Conservation (phyloP, 345 rosid genomes). For the Hevea brasiliensis region DNA sequence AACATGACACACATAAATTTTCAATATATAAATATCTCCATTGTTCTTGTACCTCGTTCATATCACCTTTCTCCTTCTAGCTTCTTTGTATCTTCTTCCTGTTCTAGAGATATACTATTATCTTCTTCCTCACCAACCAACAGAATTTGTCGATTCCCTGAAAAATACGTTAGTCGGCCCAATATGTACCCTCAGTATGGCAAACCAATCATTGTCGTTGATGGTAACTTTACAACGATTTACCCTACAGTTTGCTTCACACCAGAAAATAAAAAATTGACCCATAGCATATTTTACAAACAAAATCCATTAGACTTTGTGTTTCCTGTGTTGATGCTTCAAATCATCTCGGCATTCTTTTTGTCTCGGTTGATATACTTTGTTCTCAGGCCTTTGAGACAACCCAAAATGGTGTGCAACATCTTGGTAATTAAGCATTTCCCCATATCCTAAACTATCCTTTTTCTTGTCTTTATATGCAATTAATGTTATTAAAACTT, state of each 20-base stretch:
- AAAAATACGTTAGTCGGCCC: no score
- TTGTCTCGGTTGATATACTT: neutral
- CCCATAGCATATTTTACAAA: neutral
- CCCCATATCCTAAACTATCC: no score
- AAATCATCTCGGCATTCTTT: neutral
- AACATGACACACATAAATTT: no score
- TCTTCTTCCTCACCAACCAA: no score
- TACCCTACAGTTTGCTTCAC: neutral
- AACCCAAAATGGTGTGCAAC: conserved; percentile 6
- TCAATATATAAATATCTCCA: no score
- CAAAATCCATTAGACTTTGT: neutral
- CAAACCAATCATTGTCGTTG: neutral
- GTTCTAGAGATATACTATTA: no score
- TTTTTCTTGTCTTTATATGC: neutral
- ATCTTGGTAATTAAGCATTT: conserved; percentile 7
- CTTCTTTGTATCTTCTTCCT: no score
- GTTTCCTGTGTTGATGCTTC: neutral
- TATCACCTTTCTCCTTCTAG: no score
- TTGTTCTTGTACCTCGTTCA: no score
- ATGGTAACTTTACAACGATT: neutral
- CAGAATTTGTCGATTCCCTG: no score
- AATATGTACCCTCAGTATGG: neutral
- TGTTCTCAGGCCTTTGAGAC: conserved; percentile 15
- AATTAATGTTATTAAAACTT: neutral
- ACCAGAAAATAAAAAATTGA: neutral